These are phyloP conservation scores for Rubia occidens DNA, from an alignment of 305 asterid species.

Conservation along the genomic window DNA sequence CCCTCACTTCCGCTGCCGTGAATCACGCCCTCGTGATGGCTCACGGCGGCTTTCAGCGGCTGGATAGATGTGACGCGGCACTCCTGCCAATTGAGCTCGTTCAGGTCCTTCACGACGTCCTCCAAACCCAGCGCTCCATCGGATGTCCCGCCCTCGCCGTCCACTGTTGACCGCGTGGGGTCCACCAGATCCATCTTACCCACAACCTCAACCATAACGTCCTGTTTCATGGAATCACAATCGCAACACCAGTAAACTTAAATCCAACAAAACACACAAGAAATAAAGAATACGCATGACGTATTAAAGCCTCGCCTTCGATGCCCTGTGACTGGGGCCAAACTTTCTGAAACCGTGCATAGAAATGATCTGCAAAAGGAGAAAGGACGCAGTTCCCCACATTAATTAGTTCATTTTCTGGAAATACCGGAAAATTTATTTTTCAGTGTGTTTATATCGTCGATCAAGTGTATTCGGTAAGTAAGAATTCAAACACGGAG, in stretches of 20 bases:
- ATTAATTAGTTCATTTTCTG: background rate
- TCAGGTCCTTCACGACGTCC: conserved; percentile 44
- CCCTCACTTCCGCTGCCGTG: background rate
- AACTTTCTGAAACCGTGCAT: conserved; percentile 50
- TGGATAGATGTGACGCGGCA: conserved; percentile 59
- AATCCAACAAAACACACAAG: background rate
- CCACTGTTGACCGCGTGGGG: conserved; percentile 48
- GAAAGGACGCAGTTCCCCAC: background rate
- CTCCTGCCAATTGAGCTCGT: conserved; percentile 56
- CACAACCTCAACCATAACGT: conserved; percentile 31
- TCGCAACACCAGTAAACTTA: background rate
- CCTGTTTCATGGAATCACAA: conserved; percentile 31
- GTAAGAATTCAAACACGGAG: background rate
- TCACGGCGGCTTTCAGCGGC: conserved; percentile 24
- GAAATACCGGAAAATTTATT: background rate
- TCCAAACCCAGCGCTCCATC: conserved; percentile 33
- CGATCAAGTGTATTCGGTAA: background rate
- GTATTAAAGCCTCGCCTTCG: background rate
- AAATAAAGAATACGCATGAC: background rate
- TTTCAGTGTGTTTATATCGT: too few species aligned
- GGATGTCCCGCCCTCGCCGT: conserved; percentile 34
- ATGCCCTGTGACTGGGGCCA: conserved; percentile 33
- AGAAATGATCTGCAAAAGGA: conserved; percentile 38
- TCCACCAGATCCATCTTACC: conserved; percentile 42
- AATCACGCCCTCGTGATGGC: background rate